Base-by-base conservation (phyloP, 2,329 filamentous ascomycete species). In the Ascochyta koolunga region DNA sequence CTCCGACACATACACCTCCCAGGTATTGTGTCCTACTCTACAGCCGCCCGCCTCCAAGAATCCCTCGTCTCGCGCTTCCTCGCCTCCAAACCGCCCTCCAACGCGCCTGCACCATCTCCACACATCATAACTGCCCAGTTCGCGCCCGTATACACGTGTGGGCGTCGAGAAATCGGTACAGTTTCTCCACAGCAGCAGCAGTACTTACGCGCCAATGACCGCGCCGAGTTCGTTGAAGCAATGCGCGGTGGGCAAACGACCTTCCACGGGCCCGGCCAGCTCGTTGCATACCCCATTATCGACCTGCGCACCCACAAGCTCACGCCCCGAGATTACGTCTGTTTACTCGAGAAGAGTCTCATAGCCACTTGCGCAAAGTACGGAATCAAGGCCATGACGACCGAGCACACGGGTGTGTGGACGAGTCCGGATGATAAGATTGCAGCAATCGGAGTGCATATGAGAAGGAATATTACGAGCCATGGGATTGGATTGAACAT, bases 191-290 rank as follows among this genome's bases (percentile, higher is more conserved):
- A 66, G 1, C 83, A 88, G 62, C 73, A 77, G 2, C 69, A 52
- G 24, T 70, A 73, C 60, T 65, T 80, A 29, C 65, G 76, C 39
- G 60, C 69, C 27, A 54, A 71, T 27, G 77, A 77, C 31, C 64
- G 71, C 22, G 89, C 88, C 3, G 79, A 83, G n/a, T 85, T 95
- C 64, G 76, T 85, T 37, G 82, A 87, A 65, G 89, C 90, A 13
- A 83, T 86, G n/a, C 87, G 95, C 49, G 95, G 95, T 57, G 95
- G 95, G 0, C 86, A 96, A 61, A 93, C 91, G 0, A 98, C 95
- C 2, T 98, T 96, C 78, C 95, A 99, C 72, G 95, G 93, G 0
- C 95, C 93, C 0, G 93, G 93, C 0, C 95, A 99, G 73, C 78
- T 96, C 42, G 90, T 97, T 31, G 86, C 93, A n/a, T 99, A 96